Percentiles rank a stretch among this genome's conserved stretches.
Evolutionary conservation across 2,329 filamentous ascomycete genomes (phyloP).

Genomic region (Pseudogymnoascus sp.): DNA sequence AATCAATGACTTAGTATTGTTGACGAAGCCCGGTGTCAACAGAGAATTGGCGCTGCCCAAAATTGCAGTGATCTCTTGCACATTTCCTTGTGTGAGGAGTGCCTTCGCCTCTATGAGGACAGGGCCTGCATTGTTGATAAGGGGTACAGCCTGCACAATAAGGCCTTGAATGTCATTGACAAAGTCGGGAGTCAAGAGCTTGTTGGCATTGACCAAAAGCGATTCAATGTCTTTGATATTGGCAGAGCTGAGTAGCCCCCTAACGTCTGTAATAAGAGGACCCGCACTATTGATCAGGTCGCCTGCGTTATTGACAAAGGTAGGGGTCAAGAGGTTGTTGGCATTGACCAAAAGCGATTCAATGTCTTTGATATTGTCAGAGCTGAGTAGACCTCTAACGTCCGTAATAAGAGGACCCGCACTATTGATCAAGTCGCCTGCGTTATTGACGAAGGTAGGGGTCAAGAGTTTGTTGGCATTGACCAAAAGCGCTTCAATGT

Average conservation of each 20-base stretch:
- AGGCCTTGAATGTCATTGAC: conserved; percentile 16
- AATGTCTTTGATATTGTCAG: not conserved
- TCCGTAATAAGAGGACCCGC: not conserved
- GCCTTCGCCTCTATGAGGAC: not conserved
- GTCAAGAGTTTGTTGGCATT: not conserved
- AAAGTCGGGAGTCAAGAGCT: conserved; percentile 11
- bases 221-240: not conserved
- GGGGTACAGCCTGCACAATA: conserved; percentile 24
- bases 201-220: conserved; percentile 14
- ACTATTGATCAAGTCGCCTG: not conserved
- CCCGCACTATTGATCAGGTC: not conserved
- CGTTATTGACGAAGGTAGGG: not conserved
- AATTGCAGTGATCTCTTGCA: not conserved
- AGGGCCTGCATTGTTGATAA: conserved; percentile 23
- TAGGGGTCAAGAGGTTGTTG: not conserved
- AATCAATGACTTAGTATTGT: conserved; percentile 8
- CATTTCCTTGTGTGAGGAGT: not conserved
- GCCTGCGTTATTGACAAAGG: not conserved
- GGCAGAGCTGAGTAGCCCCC: not conserved
- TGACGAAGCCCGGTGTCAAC: conserved; percentile 7
- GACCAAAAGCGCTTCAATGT: not conserved
- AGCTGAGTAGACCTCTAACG: not conserved
- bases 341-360: not conserved
- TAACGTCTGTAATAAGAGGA: not conserved
- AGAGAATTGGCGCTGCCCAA: conserved; percentile 7